Conservation (phyloP, 108 stramenopile genomes). For the Nitzschia sp. region DNA sequence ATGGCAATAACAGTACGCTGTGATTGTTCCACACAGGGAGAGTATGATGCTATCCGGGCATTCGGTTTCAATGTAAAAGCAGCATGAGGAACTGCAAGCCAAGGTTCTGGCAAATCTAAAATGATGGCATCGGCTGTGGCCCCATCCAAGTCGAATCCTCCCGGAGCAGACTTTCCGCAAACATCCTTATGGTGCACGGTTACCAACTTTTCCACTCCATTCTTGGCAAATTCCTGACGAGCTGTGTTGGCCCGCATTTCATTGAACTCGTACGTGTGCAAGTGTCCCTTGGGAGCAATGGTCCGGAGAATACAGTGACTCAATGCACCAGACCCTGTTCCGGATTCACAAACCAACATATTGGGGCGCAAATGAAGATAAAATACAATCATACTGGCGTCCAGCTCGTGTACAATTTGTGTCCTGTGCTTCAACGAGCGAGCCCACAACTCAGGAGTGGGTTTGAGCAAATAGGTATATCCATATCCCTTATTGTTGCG, state of each 20-base stretch:
- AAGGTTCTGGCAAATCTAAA: constrained; percentile 93
- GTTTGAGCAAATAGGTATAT: constrained; percentile 75
- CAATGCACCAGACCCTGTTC: constrained; percentile 91
- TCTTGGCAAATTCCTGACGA: constrained; percentile 71
- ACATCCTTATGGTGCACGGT: constrained; percentile 78
- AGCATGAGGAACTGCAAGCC: constrained; percentile 88
- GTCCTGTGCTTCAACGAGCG: constrained; percentile 85
- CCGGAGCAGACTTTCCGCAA: constrained; percentile 64
- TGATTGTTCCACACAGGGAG: constrained; percentile 95
- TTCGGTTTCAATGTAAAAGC: constrained; percentile 66
- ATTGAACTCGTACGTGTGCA: constrained; percentile 94
- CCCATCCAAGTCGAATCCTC: constrained; percentile 66
- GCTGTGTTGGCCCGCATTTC: constrained; percentile 79
- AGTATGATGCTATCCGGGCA: constrained; percentile 83
- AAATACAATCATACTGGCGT: constrained; percentile 80
- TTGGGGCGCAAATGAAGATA: constrained; percentile 85
- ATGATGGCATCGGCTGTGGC: constrained; percentile 87
- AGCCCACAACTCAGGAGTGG: constrained; percentile 92
- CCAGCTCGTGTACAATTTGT: constrained; percentile 90
- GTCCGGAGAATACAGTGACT: constrained; percentile 77
- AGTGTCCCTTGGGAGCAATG: constrained; percentile 84
- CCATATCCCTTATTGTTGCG: constrained; percentile 76
- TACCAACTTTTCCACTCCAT: constrained; percentile 78
- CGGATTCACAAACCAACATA: constrained; percentile 84
- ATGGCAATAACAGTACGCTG: constrained; percentile 67